A percentile compares a stretch with the other conserved stretches of the same genome.
phyloP scores from a whole-genome alignment of 768 basidiomycete genomes.

The Lactarius evosmus region DNA sequence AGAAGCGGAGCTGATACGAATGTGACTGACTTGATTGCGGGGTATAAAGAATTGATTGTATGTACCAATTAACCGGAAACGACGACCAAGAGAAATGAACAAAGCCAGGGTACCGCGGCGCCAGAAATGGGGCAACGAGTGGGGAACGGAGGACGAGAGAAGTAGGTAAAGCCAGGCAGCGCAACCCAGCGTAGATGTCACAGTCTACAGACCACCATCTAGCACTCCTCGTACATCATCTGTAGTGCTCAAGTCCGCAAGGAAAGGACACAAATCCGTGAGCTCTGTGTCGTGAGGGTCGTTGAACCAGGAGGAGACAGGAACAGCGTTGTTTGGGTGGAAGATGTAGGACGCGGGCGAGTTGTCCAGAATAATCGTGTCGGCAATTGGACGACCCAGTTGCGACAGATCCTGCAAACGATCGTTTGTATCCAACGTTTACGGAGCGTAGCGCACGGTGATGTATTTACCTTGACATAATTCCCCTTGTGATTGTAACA shows the following conservation, averaged over 20 bases:
- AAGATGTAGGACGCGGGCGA: slow-evolving; percentile 99
- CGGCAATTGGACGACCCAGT: slow-evolving; percentile 87
- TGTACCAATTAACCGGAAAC: slow-evolving; percentile 30
- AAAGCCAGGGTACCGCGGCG: slow-evolving; percentile 18
- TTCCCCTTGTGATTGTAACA: slow-evolving; percentile 99
- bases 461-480: slow-evolving; percentile 82
- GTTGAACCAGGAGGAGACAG: slow-evolving; percentile 99
- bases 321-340: slow-evolving; percentile 98
- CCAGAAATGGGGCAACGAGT: slow-evolving; percentile 1
- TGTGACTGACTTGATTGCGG: slow-evolving; percentile 30
- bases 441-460: neutral
- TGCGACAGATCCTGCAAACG: slow-evolving; percentile 84
- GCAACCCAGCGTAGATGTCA: slow-evolving; percentile 5
- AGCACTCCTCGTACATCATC: slow-evolving; percentile 91
- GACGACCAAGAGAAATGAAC: slow-evolving; percentile 26
- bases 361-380: slow-evolving; percentile 98
- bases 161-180: neutral
- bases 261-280: slow-evolving; percentile 92
- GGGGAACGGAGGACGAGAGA: neutral
- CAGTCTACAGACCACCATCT: slow-evolving; percentile 69
- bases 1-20: slow-evolving; percentile 24
- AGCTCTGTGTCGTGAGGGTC: slow-evolving; percentile 98
- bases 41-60: slow-evolving; percentile 30
- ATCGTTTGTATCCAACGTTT: neutral
- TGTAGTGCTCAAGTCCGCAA: slow-evolving; percentile 79